Evolutionary conservation across 2,329 filamentous ascomycete genomes (phyloP).

Genomic region (Ascochyta viciae-villosae): DNA sequence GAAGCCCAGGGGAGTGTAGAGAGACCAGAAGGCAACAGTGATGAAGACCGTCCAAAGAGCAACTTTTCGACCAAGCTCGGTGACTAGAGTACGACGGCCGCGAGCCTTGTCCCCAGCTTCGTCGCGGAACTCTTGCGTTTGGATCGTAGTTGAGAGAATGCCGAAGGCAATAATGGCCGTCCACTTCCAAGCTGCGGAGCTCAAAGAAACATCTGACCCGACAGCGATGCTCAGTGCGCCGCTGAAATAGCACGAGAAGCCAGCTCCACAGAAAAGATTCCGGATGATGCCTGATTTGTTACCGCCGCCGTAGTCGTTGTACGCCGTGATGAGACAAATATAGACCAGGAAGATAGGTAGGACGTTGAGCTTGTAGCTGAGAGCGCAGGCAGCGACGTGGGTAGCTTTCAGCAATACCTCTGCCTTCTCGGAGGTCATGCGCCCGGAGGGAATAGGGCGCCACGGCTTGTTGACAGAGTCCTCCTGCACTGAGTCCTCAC

Average conservation of each 20-base stretch:
- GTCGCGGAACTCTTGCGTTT: slow-evolving; percentile 51
- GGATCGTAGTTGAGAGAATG: slow-evolving; percentile 49
- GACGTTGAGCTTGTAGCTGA: slow-evolving; percentile 17
- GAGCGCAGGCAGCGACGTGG: not conserved
- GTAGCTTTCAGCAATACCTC: slow-evolving; percentile 18
- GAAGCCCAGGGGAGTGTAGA: slow-evolving; percentile 17
- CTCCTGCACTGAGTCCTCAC: slow-evolving; percentile 43
- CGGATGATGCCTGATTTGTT: slow-evolving; percentile 37
- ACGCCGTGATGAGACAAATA: slow-evolving; percentile 27
- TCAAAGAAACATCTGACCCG: slow-evolving; percentile 13
- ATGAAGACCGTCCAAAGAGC: slow-evolving; percentile 20
- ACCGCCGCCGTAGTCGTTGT: slow-evolving; percentile 41
- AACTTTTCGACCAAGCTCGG: slow-evolving; percentile 67
- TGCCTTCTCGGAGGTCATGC: slow-evolving; percentile 28
- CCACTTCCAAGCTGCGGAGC: slow-evolving; percentile 34
- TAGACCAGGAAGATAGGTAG: slow-evolving; percentile 26
- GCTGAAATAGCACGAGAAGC: slow-evolving; percentile 36
- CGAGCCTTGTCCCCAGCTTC: slow-evolving; percentile 61
- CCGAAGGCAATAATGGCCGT: slow-evolving; percentile 30
- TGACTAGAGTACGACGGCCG: slow-evolving; percentile 83
- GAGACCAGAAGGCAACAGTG: slow-evolving; percentile 19
- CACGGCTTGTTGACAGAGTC: slow-evolving; percentile 54
- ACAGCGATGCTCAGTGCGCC: slow-evolving; percentile 39
- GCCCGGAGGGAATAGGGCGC: slow-evolving; percentile 38
- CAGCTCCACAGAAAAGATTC: slow-evolving; percentile 42